A percentile compares a stretch with the other conserved stretches of the same genome.
Conservation (phyloP, 441 rosid genomes). For the Gossypium lobatum region DNA sequence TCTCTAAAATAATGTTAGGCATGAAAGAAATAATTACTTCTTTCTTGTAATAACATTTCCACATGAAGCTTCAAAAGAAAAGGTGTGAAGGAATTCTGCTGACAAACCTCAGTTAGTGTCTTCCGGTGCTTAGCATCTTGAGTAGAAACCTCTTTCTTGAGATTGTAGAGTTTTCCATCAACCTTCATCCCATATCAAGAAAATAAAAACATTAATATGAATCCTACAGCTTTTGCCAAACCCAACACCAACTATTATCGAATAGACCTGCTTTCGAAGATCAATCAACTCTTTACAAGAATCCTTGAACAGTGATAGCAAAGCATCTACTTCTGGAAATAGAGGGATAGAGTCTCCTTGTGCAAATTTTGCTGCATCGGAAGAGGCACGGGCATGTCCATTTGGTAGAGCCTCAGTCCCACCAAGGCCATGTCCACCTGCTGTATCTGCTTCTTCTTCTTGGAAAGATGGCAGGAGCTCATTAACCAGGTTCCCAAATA, state of each 20-base stretch:
- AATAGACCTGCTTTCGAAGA: constrained; percentile 75
- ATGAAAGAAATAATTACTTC: not conserved
- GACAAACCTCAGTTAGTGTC: constrained; percentile 84
- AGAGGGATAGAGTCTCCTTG: constrained; percentile 62
- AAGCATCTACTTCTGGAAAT: constrained; percentile 93
- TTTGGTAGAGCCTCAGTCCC: constrained; percentile 60
- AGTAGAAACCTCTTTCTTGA: constrained; percentile 85
- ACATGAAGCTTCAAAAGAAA: not conserved
- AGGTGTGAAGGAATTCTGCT: not conserved
- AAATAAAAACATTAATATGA: constrained; percentile 15
- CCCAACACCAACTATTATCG: not conserved
- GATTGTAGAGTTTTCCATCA: constrained; percentile 77
- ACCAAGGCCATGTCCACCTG: constrained; percentile 52
- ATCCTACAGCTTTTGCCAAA: not conserved
- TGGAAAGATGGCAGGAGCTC: constrained; percentile 79
- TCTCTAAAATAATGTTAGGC: not conserved
- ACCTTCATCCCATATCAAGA: constrained; percentile 44
- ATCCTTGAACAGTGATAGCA: constrained; percentile 77
- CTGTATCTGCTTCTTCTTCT: constrained; percentile 73
- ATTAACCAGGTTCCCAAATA: constrained; percentile 86
- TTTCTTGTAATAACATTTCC: not conserved
- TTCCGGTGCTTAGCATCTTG: constrained; percentile 94
- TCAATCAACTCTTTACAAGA: constrained; percentile 86
- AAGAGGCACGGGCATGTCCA: constrained; percentile 56
- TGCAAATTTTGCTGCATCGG: constrained; percentile 48